Conservation (phyloP, 371 early-diverging fungal species). For the Mucor lusitanicus region DNA sequence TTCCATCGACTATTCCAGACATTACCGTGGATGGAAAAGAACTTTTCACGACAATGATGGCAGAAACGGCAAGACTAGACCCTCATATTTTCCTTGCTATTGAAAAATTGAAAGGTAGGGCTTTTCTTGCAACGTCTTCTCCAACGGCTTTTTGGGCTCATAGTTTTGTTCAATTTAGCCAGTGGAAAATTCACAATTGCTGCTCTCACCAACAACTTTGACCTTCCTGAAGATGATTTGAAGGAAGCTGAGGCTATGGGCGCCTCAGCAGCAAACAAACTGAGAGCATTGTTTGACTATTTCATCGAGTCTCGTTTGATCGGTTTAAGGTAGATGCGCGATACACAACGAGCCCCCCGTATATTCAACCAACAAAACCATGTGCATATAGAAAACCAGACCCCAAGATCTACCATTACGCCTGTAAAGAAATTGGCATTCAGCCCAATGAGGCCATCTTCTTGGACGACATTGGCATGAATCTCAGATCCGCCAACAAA, state of each 20-base stretch:
- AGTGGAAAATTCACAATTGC: slow-evolving; percentile 64
- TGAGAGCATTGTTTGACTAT: slow-evolving; percentile 44
- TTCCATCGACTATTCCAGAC: slow-evolving; percentile 39
- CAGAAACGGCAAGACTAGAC: slow-evolving; percentile 56
- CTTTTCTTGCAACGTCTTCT: not conserved
- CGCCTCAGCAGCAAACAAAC: slow-evolving; percentile 30
- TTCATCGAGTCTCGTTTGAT: slow-evolving; percentile 49
- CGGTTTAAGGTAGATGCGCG: slow-evolving; percentile 29
- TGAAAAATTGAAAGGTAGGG: slow-evolving; percentile 47
- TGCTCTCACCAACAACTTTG: slow-evolving; percentile 83
- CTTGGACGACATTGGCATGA: slow-evolving; percentile 79
- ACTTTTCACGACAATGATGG: slow-evolving; percentile 76
- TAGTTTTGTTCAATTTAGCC: slow-evolving; percentile 6
- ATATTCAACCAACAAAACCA: not conserved
- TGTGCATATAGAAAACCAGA: slow-evolving; percentile 65
- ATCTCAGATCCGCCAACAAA: slow-evolving; percentile 63
- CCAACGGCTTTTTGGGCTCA: not conserved
- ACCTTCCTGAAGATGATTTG: slow-evolving; percentile 50
- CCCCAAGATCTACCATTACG: slow-evolving; percentile 62
- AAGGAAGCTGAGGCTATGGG: slow-evolving; percentile 42
- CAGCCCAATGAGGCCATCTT: slow-evolving; percentile 65
- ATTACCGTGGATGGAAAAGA: slow-evolving; percentile 63
- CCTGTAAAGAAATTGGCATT: slow-evolving; percentile 63
- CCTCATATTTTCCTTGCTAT: slow-evolving; percentile 59
- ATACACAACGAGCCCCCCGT: not conserved